phyloP scores from a whole-genome alignment of 2,329 filamentous ascomycete genomes.

The Myriosclerotinia scirpicola region DNA sequence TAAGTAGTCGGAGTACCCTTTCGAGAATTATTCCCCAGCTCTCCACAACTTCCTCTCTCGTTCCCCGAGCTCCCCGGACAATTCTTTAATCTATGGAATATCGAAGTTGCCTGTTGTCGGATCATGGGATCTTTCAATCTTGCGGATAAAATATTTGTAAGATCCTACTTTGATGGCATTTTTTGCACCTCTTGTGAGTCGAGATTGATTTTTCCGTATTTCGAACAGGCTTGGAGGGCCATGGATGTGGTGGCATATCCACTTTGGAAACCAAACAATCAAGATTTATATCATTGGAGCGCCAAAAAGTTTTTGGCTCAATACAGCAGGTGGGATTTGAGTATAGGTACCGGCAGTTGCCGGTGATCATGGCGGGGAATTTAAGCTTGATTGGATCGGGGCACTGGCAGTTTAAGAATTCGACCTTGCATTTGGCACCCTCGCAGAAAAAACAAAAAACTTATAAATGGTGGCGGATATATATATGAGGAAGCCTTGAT shows the following conservation, averaged over 20 bases:
- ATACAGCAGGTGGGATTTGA: not conserved
- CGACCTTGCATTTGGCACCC: not conserved
- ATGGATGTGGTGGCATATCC: slow-evolving; percentile 1
- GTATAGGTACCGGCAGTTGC: not conserved
- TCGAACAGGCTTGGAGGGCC: not conserved
- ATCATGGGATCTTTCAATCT: slow-evolving; percentile 9
- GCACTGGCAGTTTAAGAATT: not conserved
- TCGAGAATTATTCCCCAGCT: too few relatives aligned
- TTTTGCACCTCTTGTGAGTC: not conserved
- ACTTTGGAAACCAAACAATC: not conserved
- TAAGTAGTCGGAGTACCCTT: not conserved
- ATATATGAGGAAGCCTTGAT: slow-evolving; percentile 2
- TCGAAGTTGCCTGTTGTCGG: not conserved
- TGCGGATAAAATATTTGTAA: slow-evolving; percentile 9
- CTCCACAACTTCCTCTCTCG: not conserved
- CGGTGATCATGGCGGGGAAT: not conserved
- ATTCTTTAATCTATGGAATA: not conserved
- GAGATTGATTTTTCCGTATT: slow-evolving; percentile 6
- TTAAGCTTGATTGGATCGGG: not conserved
- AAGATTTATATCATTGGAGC: slow-evolving; percentile 10
- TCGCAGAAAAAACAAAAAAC: too few relatives aligned
- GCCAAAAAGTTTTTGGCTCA: slow-evolving; percentile 5
- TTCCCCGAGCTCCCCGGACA: not conserved
- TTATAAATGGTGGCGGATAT: not conserved
- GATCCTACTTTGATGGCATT: not conserved